Evolutionary conservation across 1,284 basidiomycete genomes (phyloP), one percentile per base, ranked within the genome.

Genomic region (Boletus semigastroideus): DNA sequence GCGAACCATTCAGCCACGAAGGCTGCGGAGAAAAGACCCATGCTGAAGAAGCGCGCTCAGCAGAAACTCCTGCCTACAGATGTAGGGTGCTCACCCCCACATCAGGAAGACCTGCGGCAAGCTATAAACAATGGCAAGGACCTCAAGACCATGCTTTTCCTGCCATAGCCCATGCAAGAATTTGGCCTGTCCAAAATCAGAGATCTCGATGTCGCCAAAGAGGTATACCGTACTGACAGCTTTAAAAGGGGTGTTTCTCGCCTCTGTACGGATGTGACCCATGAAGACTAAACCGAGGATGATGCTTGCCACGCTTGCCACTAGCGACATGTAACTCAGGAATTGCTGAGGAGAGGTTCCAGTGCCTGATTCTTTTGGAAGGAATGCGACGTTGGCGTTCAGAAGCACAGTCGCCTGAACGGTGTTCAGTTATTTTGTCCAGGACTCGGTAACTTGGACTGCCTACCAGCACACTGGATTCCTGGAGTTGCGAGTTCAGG

Each of bases 211-310:
- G 14, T 20, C 12, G 25, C 27, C 14, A 20, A 9, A 19, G 11
- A 42, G 41, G n/a, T 14, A 10, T 46, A 10, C 16, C 20, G 12
- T 14, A 59, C 70, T 56, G 8, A 62, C 74, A 22, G 65, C 67
- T 45, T 71, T 52, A 7, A 54, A 42, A 2, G 64, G 62, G 9
- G 67, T 61, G 16, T 63, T 61, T 20, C 56, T 59, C 11, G 56
- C 63, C 20, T 66, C 72, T 1, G 63, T 65, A 20, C 70, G 70
- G 37, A 64, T 64, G 42, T 72, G 66, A 1, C 73, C 64, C 38
- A 75, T 63, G 33, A 79, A 72, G 9, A 72, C 57, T 48, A 78
- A 55, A 9, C 72, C 70, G 3, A 77, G 58, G 19, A 78, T 67
- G 46, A 77, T 71, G 37, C 68, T 67, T 1, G 72, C 73, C 16